Evolutionary conservation across 495 filamentous ascomycete species (phyloP), one percentile per base, ranked within the genome.

Genomic region (Hyaloscypha variabilis): DNA sequence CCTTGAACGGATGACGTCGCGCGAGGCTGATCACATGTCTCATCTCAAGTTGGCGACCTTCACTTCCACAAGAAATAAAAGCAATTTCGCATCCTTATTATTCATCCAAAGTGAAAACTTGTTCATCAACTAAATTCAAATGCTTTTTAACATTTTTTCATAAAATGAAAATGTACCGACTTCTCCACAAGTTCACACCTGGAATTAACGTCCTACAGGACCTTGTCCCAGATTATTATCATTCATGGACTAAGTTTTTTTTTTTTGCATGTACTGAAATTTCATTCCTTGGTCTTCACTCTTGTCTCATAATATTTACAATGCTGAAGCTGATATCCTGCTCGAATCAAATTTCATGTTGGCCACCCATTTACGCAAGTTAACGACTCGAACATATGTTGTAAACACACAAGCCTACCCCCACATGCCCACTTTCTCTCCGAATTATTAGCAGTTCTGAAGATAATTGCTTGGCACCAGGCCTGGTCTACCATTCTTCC

Each of bases 401-500:
- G n/a, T 59, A 62, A 42, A 59, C 57, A 59, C 19, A 25, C 6
- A 17, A 23, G 11, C 30, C 28, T 26, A 4, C 26, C 10, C 19
- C 21, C 46, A 54, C 2, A 24, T 26, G 31, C 31, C 31, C n/a
- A 36, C 25, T 26, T 23, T 14, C 21, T 29, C 21, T 53, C 36
- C 34, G 60, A 68, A 46, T 51, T 49, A 58, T 76, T 75, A 92
- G 74, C 85, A 89, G 50, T 82, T 80, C 78, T 96, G 92, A 73
- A 99, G 78, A 73, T 99, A 99, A 77, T 99, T 99, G 77, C 94
- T 97, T 25, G 96, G 96, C 59, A 98, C 96, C 72, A 99, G 80
- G 26, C 96, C 96, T 13, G 90, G 79, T 69, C 87, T 83, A 23
- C 86, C 83, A 28, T 88, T 88, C 69, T 86, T 87, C 0, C 91